Percentiles rank a stretch among this genome's conserved stretches.
phyloP scores from a whole-genome alignment of 306 rosid species.

The Macrotyloma uniflorum region DNA sequence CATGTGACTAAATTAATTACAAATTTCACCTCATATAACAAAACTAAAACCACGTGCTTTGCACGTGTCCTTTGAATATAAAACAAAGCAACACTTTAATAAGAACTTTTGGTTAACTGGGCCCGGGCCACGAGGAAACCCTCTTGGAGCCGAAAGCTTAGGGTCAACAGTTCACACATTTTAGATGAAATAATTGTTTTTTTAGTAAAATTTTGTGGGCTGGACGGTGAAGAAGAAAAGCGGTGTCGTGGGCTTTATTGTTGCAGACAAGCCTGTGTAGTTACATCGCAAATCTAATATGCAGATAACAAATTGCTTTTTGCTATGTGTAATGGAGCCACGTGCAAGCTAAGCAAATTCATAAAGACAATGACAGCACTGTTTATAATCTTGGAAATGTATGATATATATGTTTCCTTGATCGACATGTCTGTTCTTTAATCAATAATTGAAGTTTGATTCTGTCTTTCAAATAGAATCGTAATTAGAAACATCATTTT shows the following conservation, averaged over 20 bases:
- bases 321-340: neutral
- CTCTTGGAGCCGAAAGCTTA: neutral
- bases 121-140: neutral
- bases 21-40: too few relatives aligned
- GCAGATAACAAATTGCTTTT: neutral
- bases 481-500: too few relatives aligned
- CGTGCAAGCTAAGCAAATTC: neutral
- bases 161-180: slow-evolving; percentile 24
- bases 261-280: neutral
- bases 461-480: too few relatives aligned
- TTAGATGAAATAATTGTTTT: neutral
- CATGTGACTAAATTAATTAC: neutral
- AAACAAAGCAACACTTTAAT: neutral
- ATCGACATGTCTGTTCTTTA: too few relatives aligned
- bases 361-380: neutral
- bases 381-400: neutral
- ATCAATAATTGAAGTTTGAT: too few relatives aligned
- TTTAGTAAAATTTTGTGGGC: slow-evolving; percentile 23
- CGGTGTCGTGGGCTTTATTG: slow-evolving; percentile 24
- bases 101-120: neutral
- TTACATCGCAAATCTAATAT: neutral
- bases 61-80: neutral
- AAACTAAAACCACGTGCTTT: neutral
- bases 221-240: neutral
- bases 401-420: too few relatives aligned